Conservation (phyloP, 176 grass and related monocot genomes). For the Pharus latifolius region DNA sequence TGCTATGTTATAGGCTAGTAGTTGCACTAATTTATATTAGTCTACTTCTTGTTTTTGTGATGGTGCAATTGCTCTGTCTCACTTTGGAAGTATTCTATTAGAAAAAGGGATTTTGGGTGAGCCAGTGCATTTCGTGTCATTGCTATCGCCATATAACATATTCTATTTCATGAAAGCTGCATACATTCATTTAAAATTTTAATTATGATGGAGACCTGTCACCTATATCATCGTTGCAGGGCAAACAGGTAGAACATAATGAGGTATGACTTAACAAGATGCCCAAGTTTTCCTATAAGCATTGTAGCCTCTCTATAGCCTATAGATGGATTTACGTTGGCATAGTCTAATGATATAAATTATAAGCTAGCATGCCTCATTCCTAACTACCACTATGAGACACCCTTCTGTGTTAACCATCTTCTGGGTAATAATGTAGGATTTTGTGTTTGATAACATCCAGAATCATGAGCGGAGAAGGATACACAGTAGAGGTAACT, state of each 20-base stretch:
- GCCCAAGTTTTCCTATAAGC: background rate
- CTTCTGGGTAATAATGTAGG: background rate
- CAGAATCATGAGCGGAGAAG: constrained; percentile 63
- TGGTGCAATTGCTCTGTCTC: background rate
- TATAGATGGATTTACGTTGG: background rate
- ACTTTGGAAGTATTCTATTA: background rate
- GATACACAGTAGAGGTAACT: constrained; percentile 79
- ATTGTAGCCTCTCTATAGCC: background rate
- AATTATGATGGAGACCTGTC: background rate
- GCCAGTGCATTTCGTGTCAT: background rate
- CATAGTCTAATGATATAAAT: background rate
- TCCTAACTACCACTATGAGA: background rate
- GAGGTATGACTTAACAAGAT: background rate
- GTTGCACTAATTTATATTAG: background rate
- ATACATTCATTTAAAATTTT: constrained; percentile 1
- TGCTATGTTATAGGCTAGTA: background rate
- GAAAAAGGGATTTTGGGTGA: background rate
- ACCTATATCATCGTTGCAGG: constrained; percentile 8
- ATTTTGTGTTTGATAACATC: constrained; percentile 16
- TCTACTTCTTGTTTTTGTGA: background rate
- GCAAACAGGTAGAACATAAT: background rate
- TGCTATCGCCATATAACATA: background rate
- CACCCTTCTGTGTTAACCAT: background rate
- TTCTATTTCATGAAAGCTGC: background rate
- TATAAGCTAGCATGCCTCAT: background rate